Evolutionary conservation across 139 green algal species (phyloP).

Genomic region (Chlorella sp.): DNA sequence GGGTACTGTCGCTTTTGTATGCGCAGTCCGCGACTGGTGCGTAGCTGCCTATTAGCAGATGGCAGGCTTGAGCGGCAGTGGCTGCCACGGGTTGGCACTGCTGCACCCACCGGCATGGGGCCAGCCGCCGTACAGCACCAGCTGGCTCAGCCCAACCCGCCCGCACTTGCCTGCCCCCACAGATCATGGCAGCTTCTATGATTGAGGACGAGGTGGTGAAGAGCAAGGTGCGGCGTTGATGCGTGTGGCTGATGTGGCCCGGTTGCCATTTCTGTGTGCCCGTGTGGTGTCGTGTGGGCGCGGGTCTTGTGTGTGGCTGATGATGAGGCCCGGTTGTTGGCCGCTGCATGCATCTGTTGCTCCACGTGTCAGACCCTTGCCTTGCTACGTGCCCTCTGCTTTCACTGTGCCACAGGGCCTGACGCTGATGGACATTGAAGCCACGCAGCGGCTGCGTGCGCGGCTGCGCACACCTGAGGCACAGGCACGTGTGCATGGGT

Average conservation of each 20-base stretch:
- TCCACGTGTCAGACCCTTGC: background rate
- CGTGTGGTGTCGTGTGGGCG: too few relatives aligned
- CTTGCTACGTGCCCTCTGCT: background rate
- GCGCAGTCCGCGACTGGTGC: too few relatives aligned
- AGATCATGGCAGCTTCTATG: slow-evolving; percentile 57
- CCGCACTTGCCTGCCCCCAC: background rate
- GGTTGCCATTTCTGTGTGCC: too few relatives aligned
- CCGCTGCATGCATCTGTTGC: background rate
- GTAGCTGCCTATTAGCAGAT: too few relatives aligned
- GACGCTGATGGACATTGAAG: slow-evolving; percentile 48
- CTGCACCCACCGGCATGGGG: background rate
- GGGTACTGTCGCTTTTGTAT: too few relatives aligned
- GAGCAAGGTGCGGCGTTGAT: slow-evolving; percentile 2
- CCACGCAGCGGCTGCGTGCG: slow-evolving; percentile 16
- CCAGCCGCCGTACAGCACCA: too few relatives aligned
- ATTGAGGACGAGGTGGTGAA: slow-evolving; percentile 59
- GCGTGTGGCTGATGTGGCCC: background rate
- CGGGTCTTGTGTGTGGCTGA: too few relatives aligned
- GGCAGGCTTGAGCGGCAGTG: too few relatives aligned
- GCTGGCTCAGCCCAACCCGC: too few relatives aligned
- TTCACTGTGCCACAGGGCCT: slow-evolving; percentile 28
- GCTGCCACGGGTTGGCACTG: background rate
- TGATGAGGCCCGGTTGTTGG: background rate
- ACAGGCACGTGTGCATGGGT: slow-evolving; percentile 30
- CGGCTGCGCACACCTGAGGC: slow-evolving; percentile 52